Percentiles rank a stretch among this genome's conserved stretches.
Conservation (phyloP, 164 flowering plant species). For the Buxus sempervirens region DNA sequence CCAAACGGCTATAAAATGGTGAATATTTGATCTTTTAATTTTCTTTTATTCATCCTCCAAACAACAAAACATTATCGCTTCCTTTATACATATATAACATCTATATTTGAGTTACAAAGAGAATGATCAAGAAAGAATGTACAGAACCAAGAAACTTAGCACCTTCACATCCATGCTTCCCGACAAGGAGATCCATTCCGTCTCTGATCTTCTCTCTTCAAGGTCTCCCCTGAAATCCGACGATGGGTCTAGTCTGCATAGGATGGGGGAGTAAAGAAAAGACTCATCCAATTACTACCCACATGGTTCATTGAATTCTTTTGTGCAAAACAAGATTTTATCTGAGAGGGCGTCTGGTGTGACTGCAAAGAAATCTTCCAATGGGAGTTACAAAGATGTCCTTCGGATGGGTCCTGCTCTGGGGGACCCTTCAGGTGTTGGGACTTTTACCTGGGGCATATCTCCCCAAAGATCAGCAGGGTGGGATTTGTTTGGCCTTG, state of each 20-base stretch:
- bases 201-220: not conserved
- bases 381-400: not conserved
- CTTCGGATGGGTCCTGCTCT: slow-evolving; percentile 1
- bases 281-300: too few species aligned
- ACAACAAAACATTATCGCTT: too few species aligned
- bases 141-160: slow-evolving; percentile 3
- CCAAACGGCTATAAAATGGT: too few species aligned
- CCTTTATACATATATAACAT: not conserved
- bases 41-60: too few species aligned
- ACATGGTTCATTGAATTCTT: too few species aligned
- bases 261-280: too few species aligned
- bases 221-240: not conserved
- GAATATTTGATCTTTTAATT: too few species aligned
- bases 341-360: not conserved
- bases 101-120: not conserved
- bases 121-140: not conserved
- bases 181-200: not conserved
- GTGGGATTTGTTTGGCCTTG: slow-evolving; percentile 5
- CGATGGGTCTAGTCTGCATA: not conserved
- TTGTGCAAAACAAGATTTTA: not conserved
- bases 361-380: not conserved
- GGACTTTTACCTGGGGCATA: slow-evolving; percentile 6
- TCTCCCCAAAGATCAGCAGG: slow-evolving; percentile 17
- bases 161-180: not conserved
- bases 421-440: slow-evolving; percentile 21